These are phyloP conservation scores for Sarocladiaceae sp. DNA, from an alignment of 2,329 filamentous ascomycete species.

Conservation along the genomic window DNA sequence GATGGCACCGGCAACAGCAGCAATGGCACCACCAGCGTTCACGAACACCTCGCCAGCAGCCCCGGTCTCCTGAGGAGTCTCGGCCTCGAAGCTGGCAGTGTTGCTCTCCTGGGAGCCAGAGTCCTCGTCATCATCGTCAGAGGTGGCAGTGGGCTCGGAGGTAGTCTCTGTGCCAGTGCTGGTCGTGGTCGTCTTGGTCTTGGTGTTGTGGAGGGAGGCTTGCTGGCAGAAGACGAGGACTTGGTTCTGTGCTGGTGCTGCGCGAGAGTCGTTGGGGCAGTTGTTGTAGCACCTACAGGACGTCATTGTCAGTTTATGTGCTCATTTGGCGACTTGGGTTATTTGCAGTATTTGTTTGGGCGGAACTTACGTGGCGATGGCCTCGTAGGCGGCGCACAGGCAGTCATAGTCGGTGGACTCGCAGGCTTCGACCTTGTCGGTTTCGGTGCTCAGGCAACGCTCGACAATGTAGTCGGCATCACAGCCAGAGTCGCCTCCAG, in stretches of 20 bases:
- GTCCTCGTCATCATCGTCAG: conserved; percentile 16
- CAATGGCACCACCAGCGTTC: conserved; percentile 28
- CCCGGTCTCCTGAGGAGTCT: conserved; percentile 14
- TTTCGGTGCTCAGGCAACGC: conserved; percentile 37
- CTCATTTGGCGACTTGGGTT: not conserved
- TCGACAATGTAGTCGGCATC: conserved; percentile 43
- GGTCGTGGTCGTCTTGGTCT: conserved; percentile 20
- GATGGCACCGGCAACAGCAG: conserved; percentile 33
- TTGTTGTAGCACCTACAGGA: conserved; percentile 48
- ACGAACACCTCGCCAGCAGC: conserved; percentile 25
- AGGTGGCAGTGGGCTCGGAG: conserved; percentile 16
- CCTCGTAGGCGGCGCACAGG: conserved; percentile 39
- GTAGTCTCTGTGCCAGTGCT: conserved; percentile 18
- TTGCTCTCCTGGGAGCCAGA: conserved; percentile 18
- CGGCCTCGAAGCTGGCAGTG: conserved; percentile 18
- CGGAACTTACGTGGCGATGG: conserved; percentile 41
- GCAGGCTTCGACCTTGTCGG: conserved; percentile 34
- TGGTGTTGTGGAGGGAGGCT: conserved; percentile 38
- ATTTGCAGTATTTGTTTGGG: not conserved
- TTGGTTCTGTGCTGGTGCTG: conserved; percentile 28
- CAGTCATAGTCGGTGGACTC: conserved; percentile 38
- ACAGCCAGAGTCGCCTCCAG: conserved; percentile 26
- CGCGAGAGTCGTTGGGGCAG: conserved; percentile 46
- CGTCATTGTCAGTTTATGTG: conserved; percentile 8
- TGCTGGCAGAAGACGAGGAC: conserved; percentile 41